These are phyloP conservation scores for Puccinia polysora DNA, from an alignment of 1,284 basidiomycete species.

Conservation along the genomic window DNA sequence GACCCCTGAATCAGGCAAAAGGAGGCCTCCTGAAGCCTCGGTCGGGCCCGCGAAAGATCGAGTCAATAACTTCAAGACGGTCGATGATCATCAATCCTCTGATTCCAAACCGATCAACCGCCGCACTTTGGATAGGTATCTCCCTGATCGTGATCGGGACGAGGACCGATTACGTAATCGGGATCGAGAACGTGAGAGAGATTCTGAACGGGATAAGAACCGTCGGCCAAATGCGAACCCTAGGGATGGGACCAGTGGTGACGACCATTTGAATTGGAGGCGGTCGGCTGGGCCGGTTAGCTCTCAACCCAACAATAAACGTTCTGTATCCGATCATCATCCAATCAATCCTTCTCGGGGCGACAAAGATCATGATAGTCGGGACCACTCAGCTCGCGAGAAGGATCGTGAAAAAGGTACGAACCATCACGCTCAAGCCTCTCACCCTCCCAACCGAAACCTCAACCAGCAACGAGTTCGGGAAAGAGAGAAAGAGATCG, in stretches of 20 bases:
- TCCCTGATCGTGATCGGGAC: slow-evolving; percentile 35
- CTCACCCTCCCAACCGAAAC: slow-evolving; percentile 8
- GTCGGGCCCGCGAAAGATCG: slow-evolving; percentile 23
- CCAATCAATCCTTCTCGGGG: neutral
- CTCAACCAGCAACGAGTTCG: slow-evolving; percentile 23
- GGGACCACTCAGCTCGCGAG: slow-evolving; percentile 14
- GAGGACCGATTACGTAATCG: slow-evolving; percentile 29
- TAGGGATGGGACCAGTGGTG: slow-evolving; percentile 21
- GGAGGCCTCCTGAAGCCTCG: slow-evolving; percentile 8
- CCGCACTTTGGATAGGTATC: slow-evolving; percentile 33
- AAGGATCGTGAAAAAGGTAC: slow-evolving; percentile 1
- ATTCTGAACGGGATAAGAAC: slow-evolving; percentile 16
- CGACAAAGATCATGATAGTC: slow-evolving; percentile 21
- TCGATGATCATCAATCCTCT: slow-evolving; percentile 1
- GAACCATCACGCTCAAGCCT: slow-evolving; percentile 10
- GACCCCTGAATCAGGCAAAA: slow-evolving; percentile 2
- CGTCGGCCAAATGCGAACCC: slow-evolving; percentile 6
- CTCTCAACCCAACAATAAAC: slow-evolving; percentile 22
- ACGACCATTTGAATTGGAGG: slow-evolving; percentile 36
- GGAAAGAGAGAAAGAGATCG: slow-evolving; percentile 12
- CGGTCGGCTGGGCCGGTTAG: slow-evolving; percentile 2
- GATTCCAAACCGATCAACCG: slow-evolving; percentile 19
- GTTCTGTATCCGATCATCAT: slow-evolving; percentile 17
- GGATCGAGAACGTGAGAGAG: slow-evolving; percentile 31
- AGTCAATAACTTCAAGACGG: neutral